phyloP scores from a whole-genome alignment of 345 rosid genomes.

The Melastoma malabathricum region DNA sequence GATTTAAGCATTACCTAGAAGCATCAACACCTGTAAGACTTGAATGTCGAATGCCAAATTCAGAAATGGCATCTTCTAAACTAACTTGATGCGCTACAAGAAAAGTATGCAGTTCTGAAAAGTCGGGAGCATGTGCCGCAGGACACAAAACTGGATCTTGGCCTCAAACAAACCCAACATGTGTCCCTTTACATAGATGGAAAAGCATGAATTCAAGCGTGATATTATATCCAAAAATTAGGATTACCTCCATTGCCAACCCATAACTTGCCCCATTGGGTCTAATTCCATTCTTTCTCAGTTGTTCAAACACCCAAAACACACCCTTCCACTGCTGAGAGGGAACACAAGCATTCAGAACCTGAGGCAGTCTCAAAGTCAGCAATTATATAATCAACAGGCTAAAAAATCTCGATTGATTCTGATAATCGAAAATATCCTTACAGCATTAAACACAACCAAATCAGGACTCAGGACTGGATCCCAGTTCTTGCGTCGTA shows the following conservation, averaged over 20 bases:
- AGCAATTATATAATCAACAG: slow-evolving; percentile 2
- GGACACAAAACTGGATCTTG: no score
- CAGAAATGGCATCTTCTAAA: no score
- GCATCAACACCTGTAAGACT: slow-evolving; percentile 48
- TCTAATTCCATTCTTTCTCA: slow-evolving; percentile 62
- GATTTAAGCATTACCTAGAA: slow-evolving; percentile 83
- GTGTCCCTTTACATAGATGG: no score
- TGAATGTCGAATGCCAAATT: slow-evolving; percentile 7
- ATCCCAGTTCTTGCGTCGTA: slow-evolving; percentile 55
- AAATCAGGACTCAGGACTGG: slow-evolving; percentile 78
- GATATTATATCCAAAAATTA: neutral
- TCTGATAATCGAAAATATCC: slow-evolving; percentile 7
- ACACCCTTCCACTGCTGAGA: slow-evolving; percentile 83
- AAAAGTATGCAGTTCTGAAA: no score
- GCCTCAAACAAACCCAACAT: no score
- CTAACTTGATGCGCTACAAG: no score
- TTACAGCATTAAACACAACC: slow-evolving; percentile 89
- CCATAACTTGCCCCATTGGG: slow-evolving; percentile 95
- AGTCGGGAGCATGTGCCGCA: no score
- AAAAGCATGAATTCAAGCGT: neutral
- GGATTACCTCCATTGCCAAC: slow-evolving; percentile 91
- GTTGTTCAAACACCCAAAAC: slow-evolving; percentile 73
- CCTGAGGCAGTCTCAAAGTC: slow-evolving; percentile 25
- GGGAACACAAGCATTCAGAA: slow-evolving; percentile 80
- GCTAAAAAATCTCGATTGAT: neutral